Conservation (phyloP, 2,329 filamentous ascomycete species). For the Metarhizium sp. region DNA sequence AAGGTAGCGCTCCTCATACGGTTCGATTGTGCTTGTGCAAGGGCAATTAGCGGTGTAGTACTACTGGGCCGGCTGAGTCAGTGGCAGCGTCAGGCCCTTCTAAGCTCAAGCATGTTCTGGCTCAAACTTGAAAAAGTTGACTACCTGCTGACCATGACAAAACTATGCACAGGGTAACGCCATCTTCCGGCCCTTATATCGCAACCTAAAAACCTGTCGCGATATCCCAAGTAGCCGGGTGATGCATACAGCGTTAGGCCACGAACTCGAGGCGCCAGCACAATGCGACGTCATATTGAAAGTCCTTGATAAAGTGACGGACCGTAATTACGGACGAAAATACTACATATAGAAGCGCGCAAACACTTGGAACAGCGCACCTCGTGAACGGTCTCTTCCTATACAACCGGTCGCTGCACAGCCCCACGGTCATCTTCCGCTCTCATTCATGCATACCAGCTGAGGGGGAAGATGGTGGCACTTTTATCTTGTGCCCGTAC, state of each 20-base stretch:
- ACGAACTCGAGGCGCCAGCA: not conserved
- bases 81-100: not conserved
- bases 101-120: not conserved
- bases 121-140: not conserved
- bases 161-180: not conserved
- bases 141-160: not conserved
- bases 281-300: not conserved
- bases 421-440: not conserved
- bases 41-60: not conserved
- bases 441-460: not conserved
- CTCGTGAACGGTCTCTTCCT: not conserved
- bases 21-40: not conserved
- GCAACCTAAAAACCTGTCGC: not conserved
- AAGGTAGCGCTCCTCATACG: not conserved
- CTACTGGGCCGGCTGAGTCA: not conserved
- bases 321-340: not conserved
- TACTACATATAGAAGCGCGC: not conserved
- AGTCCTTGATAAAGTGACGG: not conserved
- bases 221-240: not conserved
- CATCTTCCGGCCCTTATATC: not conserved
- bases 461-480: not conserved
- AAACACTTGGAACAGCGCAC: not conserved
- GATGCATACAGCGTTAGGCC: not conserved
- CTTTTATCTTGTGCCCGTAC: not conserved
- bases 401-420: not conserved